Base-by-base conservation (phyloP, 345 rosid species). In the Eucalyptus curtisii region DNA sequence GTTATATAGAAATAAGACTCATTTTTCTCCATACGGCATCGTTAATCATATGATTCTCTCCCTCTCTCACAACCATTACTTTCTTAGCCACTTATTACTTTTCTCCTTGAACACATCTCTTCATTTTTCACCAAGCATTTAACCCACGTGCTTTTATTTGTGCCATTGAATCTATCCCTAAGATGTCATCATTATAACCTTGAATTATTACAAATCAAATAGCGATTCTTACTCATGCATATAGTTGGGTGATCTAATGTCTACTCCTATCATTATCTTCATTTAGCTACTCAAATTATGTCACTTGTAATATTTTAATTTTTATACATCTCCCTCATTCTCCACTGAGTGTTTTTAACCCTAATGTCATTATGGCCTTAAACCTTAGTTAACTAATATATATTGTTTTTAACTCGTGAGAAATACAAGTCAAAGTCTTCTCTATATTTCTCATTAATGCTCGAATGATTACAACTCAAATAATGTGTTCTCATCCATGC, bases 401-500 rank as follows among this genome's bases (percentile, higher is more conserved):
- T 55, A 55, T 55, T 55, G 27, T 24, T 55, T 55, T 55, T 55
- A 55, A 55, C 61, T 24, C 61, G 24, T 55, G 30, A 55, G 30
- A 55, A 55, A 55, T 24, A 55, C 0, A 55, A 55, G 30, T 24
- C 61, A 22, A 24, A 55, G 61, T 2, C 61, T 55, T 55, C 61
- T 2, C 0, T 55, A 55, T 55, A 22, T 22, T 9, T 55, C 61
- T 22, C 27, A 55, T 55, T 55, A 55, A 55, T 55, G 27, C 61
- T 55, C 27, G 61, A 55, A 22, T 2, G 13, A 55, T 55, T 55
- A 55, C 61, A 24, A 24, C 61, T 55, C 13, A 24, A 55, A 55
- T 55, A 55, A 24, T 22, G 0, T 24, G 12, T 0, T 24, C 13
- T 55, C 27, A 10, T 24, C 12, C 61, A 0, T 24, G 30, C 61